These are phyloP conservation scores for Suhomyces wounanorum DNA, from an alignment of 1,139 yeast species.

Conservation along the genomic window DNA sequence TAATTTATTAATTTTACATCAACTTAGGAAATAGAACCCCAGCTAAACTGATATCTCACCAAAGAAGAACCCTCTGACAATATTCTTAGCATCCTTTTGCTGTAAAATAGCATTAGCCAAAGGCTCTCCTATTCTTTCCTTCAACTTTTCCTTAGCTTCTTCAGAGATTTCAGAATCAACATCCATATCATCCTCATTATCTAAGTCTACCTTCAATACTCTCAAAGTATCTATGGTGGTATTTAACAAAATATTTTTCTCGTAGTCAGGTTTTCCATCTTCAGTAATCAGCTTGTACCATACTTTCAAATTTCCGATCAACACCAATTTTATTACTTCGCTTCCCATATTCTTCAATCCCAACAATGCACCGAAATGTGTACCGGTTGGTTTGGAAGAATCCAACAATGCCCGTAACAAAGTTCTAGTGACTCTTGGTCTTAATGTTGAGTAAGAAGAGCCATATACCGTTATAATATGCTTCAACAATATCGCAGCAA, in stretches of 20 bases:
- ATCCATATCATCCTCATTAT: slow-evolving; percentile 34
- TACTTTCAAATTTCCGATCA: slow-evolving; percentile 79
- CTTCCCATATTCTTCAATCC: slow-evolving; percentile 84
- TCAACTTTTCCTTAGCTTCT: slow-evolving; percentile 48
- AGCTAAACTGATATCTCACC: slow-evolving; percentile 52
- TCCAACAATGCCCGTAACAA: slow-evolving; percentile 88
- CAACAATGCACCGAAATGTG: slow-evolving; percentile 87
- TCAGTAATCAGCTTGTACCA: slow-evolving; percentile 67
- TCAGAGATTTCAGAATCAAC: slow-evolving; percentile 37
- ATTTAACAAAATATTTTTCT: slow-evolving; percentile 46
- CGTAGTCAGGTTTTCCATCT: slow-evolving; percentile 42
- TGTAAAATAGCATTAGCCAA: slow-evolving; percentile 53
- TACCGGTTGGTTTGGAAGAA: slow-evolving; percentile 72
- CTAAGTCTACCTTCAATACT: slow-evolving; percentile 39
- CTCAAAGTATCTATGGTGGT: slow-evolving; percentile 59
- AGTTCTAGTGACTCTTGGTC: slow-evolving; percentile 93
- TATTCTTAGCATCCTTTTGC: slow-evolving; percentile 55
- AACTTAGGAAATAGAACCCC: not conserved
- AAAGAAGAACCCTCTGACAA: slow-evolving; percentile 73
- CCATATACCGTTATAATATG: slow-evolving; percentile 80
- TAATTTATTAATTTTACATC: not conserved
- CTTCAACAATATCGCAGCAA: slow-evolving; percentile 81
- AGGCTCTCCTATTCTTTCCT: slow-evolving; percentile 61
- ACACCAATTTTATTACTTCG: slow-evolving; percentile 82
- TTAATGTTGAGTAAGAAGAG: slow-evolving; percentile 82